These are phyloP conservation scores for Tuber umbilicatum DNA, from an alignment of 495 filamentous ascomycete species.

Conservation along the genomic window DNA sequence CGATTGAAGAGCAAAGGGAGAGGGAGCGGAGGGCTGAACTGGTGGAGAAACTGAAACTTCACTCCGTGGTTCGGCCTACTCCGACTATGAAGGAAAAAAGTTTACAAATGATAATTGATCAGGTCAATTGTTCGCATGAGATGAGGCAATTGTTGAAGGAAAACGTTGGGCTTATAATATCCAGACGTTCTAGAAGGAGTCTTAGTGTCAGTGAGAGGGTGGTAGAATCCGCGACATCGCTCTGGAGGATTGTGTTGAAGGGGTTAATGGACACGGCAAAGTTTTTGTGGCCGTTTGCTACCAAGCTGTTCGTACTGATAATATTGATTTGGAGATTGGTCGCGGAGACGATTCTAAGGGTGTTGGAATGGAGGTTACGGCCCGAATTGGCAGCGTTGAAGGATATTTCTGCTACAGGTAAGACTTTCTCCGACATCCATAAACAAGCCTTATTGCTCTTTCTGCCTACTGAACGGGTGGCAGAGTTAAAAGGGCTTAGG, in stretches of 20 bases:
- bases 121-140: conserved; percentile 94
- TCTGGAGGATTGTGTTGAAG: conserved; percentile 65
- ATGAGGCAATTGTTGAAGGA: conserved; percentile 73
- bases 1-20: conserved; percentile 48
- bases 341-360: conserved; percentile 69
- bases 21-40: conserved; percentile 54
- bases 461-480: conserved; percentile 2
- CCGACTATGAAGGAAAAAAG: conserved; percentile 76
- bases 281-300: conserved; percentile 73
- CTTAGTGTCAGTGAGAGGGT: conserved; percentile 92
- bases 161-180: conserved; percentile 73
- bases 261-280: conserved; percentile 64
- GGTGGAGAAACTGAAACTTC: conserved; percentile 82
- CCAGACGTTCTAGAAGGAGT: conserved; percentile 66
- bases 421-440: conserved; percentile 6
- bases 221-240: conserved; percentile 81
- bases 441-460: background rate
- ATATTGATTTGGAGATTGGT: conserved; percentile 73
- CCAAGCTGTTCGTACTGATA: conserved; percentile 62
- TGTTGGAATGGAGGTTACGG: conserved; percentile 81
- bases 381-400: conserved; percentile 80
- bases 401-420: conserved; percentile 78
- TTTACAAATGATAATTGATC: conserved; percentile 76
- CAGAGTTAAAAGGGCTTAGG: background rate
- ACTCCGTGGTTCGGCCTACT: conserved; percentile 70